Evolutionary conservation across 306 rosid species (phyloP).

Genomic region (Corylus heterophylla): DNA sequence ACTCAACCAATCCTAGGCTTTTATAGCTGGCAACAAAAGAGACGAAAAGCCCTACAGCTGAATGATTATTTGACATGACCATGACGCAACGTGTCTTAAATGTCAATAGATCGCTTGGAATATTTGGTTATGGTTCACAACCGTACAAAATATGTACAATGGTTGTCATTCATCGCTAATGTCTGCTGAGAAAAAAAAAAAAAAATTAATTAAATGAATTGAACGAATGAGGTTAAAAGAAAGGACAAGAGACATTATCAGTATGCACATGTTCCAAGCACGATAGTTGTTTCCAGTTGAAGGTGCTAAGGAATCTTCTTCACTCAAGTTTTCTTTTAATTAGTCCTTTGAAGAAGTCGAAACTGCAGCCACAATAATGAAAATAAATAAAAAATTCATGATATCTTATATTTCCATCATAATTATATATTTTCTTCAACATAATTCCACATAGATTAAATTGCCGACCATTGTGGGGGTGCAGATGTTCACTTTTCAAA

Average conservation of each 20-base stretch:
- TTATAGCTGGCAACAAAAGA: conserved; percentile 34
- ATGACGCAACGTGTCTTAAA: conserved; percentile 24
- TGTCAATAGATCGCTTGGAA: not conserved
- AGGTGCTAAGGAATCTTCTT: conserved; percentile 40
- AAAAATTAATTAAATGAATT: not conserved
- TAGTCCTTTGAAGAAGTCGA: conserved; percentile 83
- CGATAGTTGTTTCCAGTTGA: conserved; percentile 29
- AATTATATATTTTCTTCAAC: not conserved
- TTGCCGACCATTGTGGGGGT: not conserved
- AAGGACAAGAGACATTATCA: conserved; percentile 11
- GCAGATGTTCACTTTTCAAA: too few species aligned
- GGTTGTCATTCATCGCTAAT: conserved; percentile 20
- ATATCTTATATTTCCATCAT: conserved; percentile 1
- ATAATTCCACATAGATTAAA: not conserved
- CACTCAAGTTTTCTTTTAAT: conserved; percentile 65
- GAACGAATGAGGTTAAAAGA: not conserved
- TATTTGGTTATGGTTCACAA: conserved; percentile 2
- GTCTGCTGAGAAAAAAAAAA: conserved; percentile 4
- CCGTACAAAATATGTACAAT: conserved; percentile 16
- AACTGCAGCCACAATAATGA: conserved; percentile 45
- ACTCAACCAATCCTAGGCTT: conserved; percentile 26
- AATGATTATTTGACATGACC: conserved; percentile 27
- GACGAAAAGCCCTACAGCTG: conserved; percentile 33
- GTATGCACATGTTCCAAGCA: conserved; percentile 23
- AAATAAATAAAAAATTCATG: not conserved